Percentiles rank a stretch among this genome's conserved stretches.
Conservation (phyloP, 352 stramenopile genomes). For the Phytophthora crassamura region DNA sequence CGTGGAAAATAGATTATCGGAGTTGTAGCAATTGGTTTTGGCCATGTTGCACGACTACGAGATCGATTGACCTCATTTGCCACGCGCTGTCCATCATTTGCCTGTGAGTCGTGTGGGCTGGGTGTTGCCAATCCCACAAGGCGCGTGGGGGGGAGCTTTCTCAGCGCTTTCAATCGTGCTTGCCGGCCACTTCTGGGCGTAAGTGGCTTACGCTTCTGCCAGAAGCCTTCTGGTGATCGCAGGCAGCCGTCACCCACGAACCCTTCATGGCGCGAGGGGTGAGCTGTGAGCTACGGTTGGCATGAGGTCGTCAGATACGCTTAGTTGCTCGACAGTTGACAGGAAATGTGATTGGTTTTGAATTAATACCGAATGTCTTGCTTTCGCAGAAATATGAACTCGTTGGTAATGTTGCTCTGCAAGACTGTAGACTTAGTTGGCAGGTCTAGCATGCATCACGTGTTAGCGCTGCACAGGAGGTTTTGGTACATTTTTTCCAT, state of each 20-base stretch:
- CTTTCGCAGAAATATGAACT: no score
- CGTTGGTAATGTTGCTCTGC: no score
- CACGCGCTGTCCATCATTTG: not conserved
- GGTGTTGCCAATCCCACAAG: conserved; percentile 14
- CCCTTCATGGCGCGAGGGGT: not conserved
- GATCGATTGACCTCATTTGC: not conserved
- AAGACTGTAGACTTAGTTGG: no score
- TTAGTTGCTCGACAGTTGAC: no score
- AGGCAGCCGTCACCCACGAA: conserved; percentile 1
- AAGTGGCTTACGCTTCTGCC: conserved; percentile 18
- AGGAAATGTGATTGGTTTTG: no score
- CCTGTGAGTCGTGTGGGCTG: not conserved
- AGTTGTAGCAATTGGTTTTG: not conserved
- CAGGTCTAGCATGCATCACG: no score
- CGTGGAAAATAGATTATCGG: conserved; percentile 6
- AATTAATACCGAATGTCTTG: no score
- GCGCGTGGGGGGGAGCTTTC: conserved; percentile 14
- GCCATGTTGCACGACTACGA: not conserved
- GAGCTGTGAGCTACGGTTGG: no score
- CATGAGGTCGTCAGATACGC: no score
- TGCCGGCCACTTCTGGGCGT: not conserved
- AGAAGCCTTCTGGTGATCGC: conserved; percentile 23
- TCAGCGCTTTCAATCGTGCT: not conserved
- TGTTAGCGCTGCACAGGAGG: no score
- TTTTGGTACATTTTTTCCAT: no score